Evolutionary conservation across 2,329 filamentous ascomycete species (phyloP).

Genomic region (Fusarium sulawesiense): DNA sequence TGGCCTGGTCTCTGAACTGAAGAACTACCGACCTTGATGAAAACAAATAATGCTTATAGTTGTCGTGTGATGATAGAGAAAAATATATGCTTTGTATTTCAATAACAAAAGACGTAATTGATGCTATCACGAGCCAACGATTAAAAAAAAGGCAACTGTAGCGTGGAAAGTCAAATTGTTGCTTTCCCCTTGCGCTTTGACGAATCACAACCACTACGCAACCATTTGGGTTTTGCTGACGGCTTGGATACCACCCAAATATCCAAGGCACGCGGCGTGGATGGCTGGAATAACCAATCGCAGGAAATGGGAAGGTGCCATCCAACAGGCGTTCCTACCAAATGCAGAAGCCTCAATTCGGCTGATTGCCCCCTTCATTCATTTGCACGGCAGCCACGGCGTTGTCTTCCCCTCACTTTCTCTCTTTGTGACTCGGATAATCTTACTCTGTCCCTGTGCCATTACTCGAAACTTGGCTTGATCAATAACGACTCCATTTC

Average conservation of each 20-base stretch:
- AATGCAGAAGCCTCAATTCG: slow-evolving; percentile 38
- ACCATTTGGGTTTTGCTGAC: slow-evolving; percentile 37
- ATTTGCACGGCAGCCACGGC: slow-evolving; percentile 33
- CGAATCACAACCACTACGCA: slow-evolving; percentile 35
- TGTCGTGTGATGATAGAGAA: slow-evolving; percentile 23
- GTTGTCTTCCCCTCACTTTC: slow-evolving; percentile 38
- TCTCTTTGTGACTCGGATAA: slow-evolving; percentile 34
- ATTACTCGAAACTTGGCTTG: slow-evolving; percentile 36
- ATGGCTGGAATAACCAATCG: slow-evolving; percentile 34
- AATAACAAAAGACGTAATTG: background rate
- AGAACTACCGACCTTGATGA: slow-evolving; percentile 36
- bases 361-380: slow-evolving; percentile 40
- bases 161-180: slow-evolving; percentile 3
- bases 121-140: background rate
- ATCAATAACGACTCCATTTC: slow-evolving; percentile 10
- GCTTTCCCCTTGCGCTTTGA: slow-evolving; percentile 33
- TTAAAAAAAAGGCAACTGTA: background rate
- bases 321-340: slow-evolving; percentile 38
- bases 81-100: background rate
- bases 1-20: slow-evolving; percentile 13
- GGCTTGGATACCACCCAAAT: slow-evolving; percentile 25
- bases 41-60: background rate
- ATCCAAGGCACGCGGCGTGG: slow-evolving; percentile 24
- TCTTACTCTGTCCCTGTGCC: slow-evolving; percentile 22
- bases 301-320: slow-evolving; percentile 35